Evolutionary conservation across 495 filamentous ascomycete genomes (phyloP).

Genomic region (Podospora australis): DNA sequence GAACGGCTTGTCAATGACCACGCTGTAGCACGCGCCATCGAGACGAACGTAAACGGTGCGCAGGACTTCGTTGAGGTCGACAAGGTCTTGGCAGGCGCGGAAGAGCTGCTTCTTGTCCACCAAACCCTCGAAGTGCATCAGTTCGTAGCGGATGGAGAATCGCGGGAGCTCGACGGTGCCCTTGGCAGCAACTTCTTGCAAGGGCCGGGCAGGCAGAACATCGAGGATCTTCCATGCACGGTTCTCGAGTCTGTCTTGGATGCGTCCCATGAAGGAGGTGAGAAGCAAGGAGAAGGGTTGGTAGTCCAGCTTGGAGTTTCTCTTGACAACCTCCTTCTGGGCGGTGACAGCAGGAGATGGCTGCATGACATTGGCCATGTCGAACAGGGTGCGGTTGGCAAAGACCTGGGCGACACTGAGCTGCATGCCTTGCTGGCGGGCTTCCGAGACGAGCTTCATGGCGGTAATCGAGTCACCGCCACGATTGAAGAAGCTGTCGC

Average conservation of each 20-base stretch:
- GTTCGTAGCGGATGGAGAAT: slow-evolving; percentile 38
- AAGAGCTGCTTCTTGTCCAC: slow-evolving; percentile 26
- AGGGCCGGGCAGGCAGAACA: slow-evolving; percentile 14
- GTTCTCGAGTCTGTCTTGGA: slow-evolving; percentile 8
- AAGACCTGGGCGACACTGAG: slow-evolving; percentile 53
- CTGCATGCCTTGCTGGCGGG: slow-evolving; percentile 43
- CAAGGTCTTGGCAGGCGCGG: slow-evolving; percentile 34
- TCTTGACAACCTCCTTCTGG: background rate
- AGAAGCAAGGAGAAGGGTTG: slow-evolving; percentile 14
- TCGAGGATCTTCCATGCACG: slow-evolving; percentile 12
- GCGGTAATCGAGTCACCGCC: slow-evolving; percentile 67
- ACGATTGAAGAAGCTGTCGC: slow-evolving; percentile 56
- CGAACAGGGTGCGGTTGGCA: slow-evolving; percentile 41
- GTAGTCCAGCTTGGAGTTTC: slow-evolving; percentile 1
- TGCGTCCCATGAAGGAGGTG: background rate
- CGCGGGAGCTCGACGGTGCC: slow-evolving; percentile 49
- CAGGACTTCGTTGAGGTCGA: slow-evolving; percentile 58
- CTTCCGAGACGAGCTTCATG: slow-evolving; percentile 60
- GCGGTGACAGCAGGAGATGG: background rate
- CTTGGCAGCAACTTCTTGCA: slow-evolving; percentile 55
- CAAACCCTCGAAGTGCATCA: slow-evolving; percentile 28
- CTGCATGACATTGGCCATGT: slow-evolving; percentile 33
- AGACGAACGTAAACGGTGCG: slow-evolving; percentile 61
- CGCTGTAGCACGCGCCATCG: slow-evolving; percentile 51
- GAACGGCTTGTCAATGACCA: slow-evolving; percentile 51